These are phyloP conservation scores for Penicillium oxalicum DNA, from an alignment of 2,329 filamentous ascomycete species.

Conservation along the genomic window DNA sequence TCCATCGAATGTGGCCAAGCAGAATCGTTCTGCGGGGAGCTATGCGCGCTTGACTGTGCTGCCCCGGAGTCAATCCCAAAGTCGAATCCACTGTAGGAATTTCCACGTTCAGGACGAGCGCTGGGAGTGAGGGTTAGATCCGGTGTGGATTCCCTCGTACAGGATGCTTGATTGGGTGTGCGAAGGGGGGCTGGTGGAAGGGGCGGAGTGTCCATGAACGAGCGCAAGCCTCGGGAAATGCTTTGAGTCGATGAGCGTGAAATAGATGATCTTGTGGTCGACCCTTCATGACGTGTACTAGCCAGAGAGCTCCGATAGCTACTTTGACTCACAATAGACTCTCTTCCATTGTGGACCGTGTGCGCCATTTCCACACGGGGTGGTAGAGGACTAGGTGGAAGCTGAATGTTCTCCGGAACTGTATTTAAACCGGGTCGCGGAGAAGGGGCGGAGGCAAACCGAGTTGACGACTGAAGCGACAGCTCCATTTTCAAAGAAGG, in stretches of 20 bases:
- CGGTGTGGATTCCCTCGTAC: constrained; percentile 23
- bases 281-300: constrained; percentile 35
- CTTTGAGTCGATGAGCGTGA: constrained; percentile 32
- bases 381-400: constrained; percentile 18
- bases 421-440: constrained; percentile 9
- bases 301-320: constrained; percentile 38
- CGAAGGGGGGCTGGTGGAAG: constrained; percentile 25
- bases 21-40: constrained; percentile 16
- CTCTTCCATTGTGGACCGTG: constrained; percentile 11
- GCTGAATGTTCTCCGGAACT: constrained; percentile 17
- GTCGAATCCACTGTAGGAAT: constrained; percentile 27
- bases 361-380: constrained; percentile 12
- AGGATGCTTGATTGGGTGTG: constrained; percentile 15
- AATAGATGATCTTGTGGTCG: constrained; percentile 32
- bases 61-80: constrained; percentile 19
- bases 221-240: constrained; percentile 24
- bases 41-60: constrained; percentile 15
- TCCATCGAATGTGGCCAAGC: constrained; percentile 9
- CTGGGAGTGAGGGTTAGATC: constrained; percentile 19
- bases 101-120: constrained; percentile 16
- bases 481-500: constrained; percentile 18
- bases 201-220: constrained; percentile 29
- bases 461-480: constrained; percentile 8
- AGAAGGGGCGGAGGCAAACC: constrained; percentile 16
- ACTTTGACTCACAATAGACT: constrained; percentile 32